Percentiles rank a stretch among this genome's conserved stretches.
These are phyloP conservation scores for Solanum sitiens DNA, from an alignment of 257 asterid genomes.

Conservation along the genomic window DNA sequence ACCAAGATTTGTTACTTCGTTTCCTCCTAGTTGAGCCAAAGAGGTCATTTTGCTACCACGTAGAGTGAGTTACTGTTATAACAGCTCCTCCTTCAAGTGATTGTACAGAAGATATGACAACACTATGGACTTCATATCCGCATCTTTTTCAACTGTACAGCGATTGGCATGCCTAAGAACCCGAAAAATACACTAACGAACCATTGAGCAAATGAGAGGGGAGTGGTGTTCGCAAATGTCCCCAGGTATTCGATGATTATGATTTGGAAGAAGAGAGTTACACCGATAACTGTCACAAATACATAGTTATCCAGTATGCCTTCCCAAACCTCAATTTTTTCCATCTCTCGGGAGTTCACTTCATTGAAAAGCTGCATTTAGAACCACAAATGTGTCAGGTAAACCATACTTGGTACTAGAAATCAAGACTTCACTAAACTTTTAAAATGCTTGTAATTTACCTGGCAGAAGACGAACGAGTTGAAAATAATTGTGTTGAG, in stretches of 20 bases:
- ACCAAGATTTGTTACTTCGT: neutral
- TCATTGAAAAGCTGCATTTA: slow-evolving; percentile 33
- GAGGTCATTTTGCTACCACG: neutral
- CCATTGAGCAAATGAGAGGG: slow-evolving; percentile 30
- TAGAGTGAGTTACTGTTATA: neutral
- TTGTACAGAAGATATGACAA: neutral
- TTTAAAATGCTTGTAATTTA: neutral
- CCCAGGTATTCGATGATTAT: slow-evolving; percentile 32
- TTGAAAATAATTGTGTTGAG: slow-evolving; percentile 9
- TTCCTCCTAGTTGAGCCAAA: neutral
- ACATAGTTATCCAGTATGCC: slow-evolving; percentile 32
- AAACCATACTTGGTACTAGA: neutral
- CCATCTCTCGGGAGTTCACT: slow-evolving; percentile 40
- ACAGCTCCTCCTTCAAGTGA: neutral
- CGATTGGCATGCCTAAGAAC: slow-evolving; percentile 31
- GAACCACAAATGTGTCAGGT: neutral
- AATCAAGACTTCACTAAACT: neutral
- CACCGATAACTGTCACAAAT: slow-evolving; percentile 21
- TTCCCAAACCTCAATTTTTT: slow-evolving; percentile 32
- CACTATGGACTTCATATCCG: neutral
- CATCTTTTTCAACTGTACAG: slow-evolving; percentile 20
- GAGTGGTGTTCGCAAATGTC: slow-evolving; percentile 36
- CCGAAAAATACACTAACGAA: slow-evolving; percentile 18
- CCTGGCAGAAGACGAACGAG: slow-evolving; percentile 3
- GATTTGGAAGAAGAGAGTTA: slow-evolving; percentile 29